A percentile compares a stretch with the other conserved stretches of the same genome.
phyloP scores from a whole-genome alignment of 1,139 yeast genomes.

The Candida labiduridarum region DNA sequence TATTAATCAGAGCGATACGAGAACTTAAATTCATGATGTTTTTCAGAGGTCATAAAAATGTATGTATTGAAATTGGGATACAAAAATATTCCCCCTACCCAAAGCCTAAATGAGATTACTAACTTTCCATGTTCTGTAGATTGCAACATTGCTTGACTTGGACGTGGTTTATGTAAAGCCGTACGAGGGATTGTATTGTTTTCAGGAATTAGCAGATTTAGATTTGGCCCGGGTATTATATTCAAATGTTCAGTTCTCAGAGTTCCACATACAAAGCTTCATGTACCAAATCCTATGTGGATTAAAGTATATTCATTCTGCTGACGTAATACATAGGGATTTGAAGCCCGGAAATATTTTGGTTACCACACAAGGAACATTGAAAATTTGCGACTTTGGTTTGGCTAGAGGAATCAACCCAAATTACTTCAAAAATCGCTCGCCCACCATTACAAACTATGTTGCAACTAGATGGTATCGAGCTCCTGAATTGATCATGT shows the following conservation, averaged over 20 bases:
- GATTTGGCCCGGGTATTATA: constrained; percentile 81
- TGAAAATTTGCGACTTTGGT: constrained; percentile 88
- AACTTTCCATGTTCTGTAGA: constrained; percentile 28
- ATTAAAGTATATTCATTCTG: constrained; percentile 79
- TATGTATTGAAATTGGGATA: constrained; percentile 21
- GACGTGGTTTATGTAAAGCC: constrained; percentile 69
- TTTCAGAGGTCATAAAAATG: constrained; percentile 80
- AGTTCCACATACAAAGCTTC: constrained; percentile 76
- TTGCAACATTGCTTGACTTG: constrained; percentile 70
- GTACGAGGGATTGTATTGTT: constrained; percentile 83
- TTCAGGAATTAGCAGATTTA: constrained; percentile 74
- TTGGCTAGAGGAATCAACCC: constrained; percentile 72
- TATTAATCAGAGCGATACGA: constrained; percentile 73
- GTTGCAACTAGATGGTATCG: constrained; percentile 97
- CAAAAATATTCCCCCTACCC: neutral
- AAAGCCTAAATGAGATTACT: neutral
- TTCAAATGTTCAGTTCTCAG: constrained; percentile 77
- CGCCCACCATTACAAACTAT: constrained; percentile 67
- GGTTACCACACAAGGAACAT: constrained; percentile 67
- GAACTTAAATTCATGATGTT: constrained; percentile 78
- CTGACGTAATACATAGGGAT: constrained; percentile 83
- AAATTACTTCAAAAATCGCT: constrained; percentile 37
- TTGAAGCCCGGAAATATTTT: constrained; percentile 83
- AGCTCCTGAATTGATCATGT: constrained; percentile 85
- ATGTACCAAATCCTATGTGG: constrained; percentile 81